phyloP scores from a whole-genome alignment of 2,329 filamentous ascomycete genomes.

The Chaetomium globosum region DNA sequence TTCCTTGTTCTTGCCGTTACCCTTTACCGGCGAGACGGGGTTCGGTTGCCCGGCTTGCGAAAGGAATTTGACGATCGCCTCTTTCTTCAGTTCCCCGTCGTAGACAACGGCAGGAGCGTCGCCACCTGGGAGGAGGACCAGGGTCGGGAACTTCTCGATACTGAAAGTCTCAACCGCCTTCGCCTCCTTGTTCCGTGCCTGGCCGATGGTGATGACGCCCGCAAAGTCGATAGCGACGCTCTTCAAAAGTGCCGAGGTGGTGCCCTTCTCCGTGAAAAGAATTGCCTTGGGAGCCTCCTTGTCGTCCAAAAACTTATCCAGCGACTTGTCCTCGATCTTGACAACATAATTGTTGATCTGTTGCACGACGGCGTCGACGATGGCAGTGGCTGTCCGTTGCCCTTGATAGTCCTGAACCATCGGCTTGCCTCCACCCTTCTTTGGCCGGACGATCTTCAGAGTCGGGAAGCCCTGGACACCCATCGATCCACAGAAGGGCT shows the following conservation, averaged over 20 bases:
- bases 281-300: conserved; percentile 78
- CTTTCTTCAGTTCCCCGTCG: conserved; percentile 83
- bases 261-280: conserved; percentile 90
- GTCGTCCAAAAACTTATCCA: conserved; percentile 72
- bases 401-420: conserved; percentile 91
- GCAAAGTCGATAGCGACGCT: conserved; percentile 90
- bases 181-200: conserved; percentile 80
- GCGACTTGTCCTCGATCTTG: conserved; percentile 74
- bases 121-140: conserved; percentile 76
- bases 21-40: conserved; percentile 64
- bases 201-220: conserved; percentile 75
- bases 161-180: conserved; percentile 72
- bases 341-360: conserved; percentile 93
- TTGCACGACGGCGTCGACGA: conserved; percentile 80
- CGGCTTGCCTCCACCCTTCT: conserved; percentile 72
- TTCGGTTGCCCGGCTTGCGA: conserved; percentile 78
- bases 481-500: conserved; percentile 79
- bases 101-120: conserved; percentile 71
- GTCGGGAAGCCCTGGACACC: conserved; percentile 94
- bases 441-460: conserved; percentile 86
- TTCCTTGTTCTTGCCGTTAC: conserved; percentile 50
- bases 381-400: conserved; percentile 77
- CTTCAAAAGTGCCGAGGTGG: conserved; percentile 78
- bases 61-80: conserved; percentile 78
- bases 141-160: conserved; percentile 74